Evolutionary conservation across 2,329 filamentous ascomycete genomes (phyloP).

Genomic region (Cryphonectria radicalis): DNA sequence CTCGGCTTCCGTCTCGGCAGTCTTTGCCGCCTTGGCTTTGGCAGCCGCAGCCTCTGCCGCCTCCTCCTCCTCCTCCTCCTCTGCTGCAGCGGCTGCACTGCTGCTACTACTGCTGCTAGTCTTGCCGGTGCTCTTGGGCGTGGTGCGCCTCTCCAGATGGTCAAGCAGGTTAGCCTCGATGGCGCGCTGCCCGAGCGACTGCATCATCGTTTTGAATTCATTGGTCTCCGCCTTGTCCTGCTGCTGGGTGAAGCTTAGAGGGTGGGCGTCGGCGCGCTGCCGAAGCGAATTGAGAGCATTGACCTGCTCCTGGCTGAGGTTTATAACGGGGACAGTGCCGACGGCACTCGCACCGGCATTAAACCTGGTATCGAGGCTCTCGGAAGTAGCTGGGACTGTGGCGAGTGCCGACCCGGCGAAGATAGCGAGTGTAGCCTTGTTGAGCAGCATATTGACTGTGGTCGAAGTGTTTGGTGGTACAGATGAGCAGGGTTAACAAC

Average conservation of each 20-base stretch:
- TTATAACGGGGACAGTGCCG: neutral
- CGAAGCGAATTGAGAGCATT: neutral
- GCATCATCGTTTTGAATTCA: no score
- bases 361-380: neutral
- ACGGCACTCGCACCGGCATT: neutral
- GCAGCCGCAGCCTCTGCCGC: neutral
- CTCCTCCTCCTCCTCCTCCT: neutral
- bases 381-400: neutral
- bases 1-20: neutral
- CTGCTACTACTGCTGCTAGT: conserved; percentile 6
- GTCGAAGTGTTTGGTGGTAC: neutral
- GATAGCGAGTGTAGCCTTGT: conserved; percentile 3
- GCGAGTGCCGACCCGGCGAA: neutral
- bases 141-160: neutral
- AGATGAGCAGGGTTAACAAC: neutral
- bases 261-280: neutral
- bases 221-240: no score
- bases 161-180: neutral
- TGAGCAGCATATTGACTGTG: neutral
- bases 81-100: neutral
- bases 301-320: neutral
- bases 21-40: neutral
- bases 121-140: neutral
- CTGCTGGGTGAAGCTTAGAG: no score
- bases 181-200: neutral